Conservation (phyloP, 2,329 filamentous ascomycete species). For the Arthroderma sp. region DNA sequence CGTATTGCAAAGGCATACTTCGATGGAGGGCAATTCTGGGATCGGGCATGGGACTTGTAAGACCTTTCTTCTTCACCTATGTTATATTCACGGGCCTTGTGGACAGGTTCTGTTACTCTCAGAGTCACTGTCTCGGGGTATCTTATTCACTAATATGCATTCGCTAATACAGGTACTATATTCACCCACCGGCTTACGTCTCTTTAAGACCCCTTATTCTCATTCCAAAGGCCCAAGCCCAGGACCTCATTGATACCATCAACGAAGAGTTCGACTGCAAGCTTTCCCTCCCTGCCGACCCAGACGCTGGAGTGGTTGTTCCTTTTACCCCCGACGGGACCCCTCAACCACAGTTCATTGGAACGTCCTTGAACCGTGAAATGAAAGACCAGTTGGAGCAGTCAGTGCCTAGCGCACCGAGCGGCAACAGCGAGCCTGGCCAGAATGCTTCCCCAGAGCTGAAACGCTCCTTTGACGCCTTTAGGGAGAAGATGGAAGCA, state of each 20-base stretch:
- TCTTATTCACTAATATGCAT: slow-evolving; percentile 10
- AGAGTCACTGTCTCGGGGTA: background rate
- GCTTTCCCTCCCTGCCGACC: slow-evolving; percentile 47
- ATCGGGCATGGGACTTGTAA: slow-evolving; percentile 64
- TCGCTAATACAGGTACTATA: slow-evolving; percentile 48
- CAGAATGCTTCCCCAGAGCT: slow-evolving; percentile 18
- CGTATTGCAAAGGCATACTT: slow-evolving; percentile 31
- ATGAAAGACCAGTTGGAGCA: slow-evolving; percentile 29
- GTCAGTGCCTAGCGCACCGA: slow-evolving; percentile 22
- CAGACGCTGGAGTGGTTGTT: slow-evolving; percentile 46
- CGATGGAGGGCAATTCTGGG: slow-evolving; percentile 36
- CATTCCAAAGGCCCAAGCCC: slow-evolving; percentile 54
- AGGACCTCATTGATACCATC: slow-evolving; percentile 51
- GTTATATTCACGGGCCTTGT: background rate
- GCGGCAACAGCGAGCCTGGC: slow-evolving; percentile 16
- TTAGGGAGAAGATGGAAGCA: slow-evolving; percentile 44
- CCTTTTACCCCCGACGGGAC: slow-evolving; percentile 49
- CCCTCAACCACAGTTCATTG: slow-evolving; percentile 57
- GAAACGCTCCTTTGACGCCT: slow-evolving; percentile 32
- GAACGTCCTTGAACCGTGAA: slow-evolving; percentile 40
- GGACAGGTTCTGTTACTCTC: background rate
- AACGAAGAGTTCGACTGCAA: slow-evolving; percentile 42
- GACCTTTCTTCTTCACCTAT: slow-evolving; percentile 25
- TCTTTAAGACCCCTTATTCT: slow-evolving; percentile 50
- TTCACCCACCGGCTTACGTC: slow-evolving; percentile 42